A percentile compares a stretch with the other conserved stretches of the same genome.
Conservation (phyloP, 2,329 filamentous ascomycete species). For the Seiridium cupressi region DNA sequence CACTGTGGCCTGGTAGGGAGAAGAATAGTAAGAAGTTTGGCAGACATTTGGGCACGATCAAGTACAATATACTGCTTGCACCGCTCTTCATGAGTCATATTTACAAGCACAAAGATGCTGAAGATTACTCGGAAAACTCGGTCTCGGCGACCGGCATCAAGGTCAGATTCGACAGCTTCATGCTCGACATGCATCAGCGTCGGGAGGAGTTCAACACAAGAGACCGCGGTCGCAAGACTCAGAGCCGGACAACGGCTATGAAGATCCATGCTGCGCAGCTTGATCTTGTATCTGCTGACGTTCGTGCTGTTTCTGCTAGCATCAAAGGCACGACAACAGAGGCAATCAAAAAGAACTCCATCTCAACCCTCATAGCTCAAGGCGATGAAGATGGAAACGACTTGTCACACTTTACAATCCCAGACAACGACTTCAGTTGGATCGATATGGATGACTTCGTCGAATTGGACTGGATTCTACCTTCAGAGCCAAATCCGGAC, state of each 20-base stretch:
- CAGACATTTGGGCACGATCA: slow-evolving; percentile 94
- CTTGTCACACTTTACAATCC: slow-evolving; percentile 88
- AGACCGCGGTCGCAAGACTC: slow-evolving; percentile 72
- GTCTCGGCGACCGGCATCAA: slow-evolving; percentile 96
- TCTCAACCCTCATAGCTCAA: slow-evolving; percentile 50
- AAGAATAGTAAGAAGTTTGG: slow-evolving; percentile 99
- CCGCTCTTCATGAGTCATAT: slow-evolving; percentile 95
- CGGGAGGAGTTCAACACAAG: slow-evolving; percentile 87
- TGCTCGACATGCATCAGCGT: slow-evolving; percentile 92
- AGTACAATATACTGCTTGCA: slow-evolving; percentile 90
- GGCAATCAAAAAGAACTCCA: slow-evolving; percentile 63
- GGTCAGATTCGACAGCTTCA: slow-evolving; percentile 92
- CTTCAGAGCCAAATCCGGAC: slow-evolving; percentile 83
- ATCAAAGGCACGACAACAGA: slow-evolving; percentile 79
- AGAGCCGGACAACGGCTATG: slow-evolving; percentile 85
- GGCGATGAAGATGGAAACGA: slow-evolving; percentile 61
- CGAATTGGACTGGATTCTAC: slow-evolving; percentile 93
- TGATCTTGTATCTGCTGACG: slow-evolving; percentile 86
- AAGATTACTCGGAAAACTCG: slow-evolving; percentile 73
- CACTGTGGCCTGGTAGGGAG: slow-evolving; percentile 86
- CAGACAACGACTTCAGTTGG: slow-evolving; percentile 93
- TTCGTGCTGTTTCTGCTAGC: slow-evolving; percentile 88
- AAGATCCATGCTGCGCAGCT: slow-evolving; percentile 93
- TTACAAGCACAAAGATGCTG: slow-evolving; percentile 96
- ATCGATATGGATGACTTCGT: slow-evolving; percentile 99